These are phyloP conservation scores for Erysimum cheiranthoides DNA, from an alignment of 345 rosid species.

Conservation along the genomic window DNA sequence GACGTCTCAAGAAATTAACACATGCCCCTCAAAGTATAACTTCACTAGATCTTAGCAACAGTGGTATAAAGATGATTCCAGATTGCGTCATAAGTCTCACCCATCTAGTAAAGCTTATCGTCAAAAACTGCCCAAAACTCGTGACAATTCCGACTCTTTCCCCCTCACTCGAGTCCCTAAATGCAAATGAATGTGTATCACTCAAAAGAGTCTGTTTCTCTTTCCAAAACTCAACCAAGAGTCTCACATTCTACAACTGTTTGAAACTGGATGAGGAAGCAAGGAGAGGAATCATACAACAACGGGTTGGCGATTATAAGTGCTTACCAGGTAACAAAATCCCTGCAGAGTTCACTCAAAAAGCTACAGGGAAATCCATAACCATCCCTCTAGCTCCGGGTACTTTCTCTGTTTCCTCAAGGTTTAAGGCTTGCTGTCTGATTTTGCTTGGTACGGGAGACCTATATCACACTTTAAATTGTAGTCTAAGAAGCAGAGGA, in stretches of 20 bases:
- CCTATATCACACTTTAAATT: neutral
- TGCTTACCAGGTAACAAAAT: slow-evolving; percentile 25
- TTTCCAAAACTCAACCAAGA: neutral
- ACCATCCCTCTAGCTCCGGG: neutral
- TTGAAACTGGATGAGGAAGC: slow-evolving; percentile 6
- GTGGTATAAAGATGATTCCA: slow-evolving; percentile 21
- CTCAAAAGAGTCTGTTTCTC: slow-evolving; percentile 9
- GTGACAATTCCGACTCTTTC: slow-evolving; percentile 1
- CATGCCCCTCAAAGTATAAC: slow-evolving; percentile 6
- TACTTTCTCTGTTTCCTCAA: slow-evolving; percentile 16
- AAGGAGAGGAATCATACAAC: slow-evolving; percentile 17
- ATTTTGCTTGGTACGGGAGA: neutral
- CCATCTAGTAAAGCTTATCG: neutral
- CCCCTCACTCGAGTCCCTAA: neutral
- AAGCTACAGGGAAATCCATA: slow-evolving; percentile 11
- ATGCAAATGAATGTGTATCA: neutral
- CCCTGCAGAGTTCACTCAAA: slow-evolving; percentile 10
- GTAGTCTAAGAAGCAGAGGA: neutral
- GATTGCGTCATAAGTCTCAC: neutral
- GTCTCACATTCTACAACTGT: slow-evolving; percentile 25
- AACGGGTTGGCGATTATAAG: neutral
- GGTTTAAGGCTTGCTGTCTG: slow-evolving; percentile 11
- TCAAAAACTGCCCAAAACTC: neutral
- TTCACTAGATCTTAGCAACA: neutral
- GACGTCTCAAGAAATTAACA: slow-evolving; percentile 26